Conservation (phyloP, 495 filamentous ascomycete genomes). For the Usnea hakonensis region DNA sequence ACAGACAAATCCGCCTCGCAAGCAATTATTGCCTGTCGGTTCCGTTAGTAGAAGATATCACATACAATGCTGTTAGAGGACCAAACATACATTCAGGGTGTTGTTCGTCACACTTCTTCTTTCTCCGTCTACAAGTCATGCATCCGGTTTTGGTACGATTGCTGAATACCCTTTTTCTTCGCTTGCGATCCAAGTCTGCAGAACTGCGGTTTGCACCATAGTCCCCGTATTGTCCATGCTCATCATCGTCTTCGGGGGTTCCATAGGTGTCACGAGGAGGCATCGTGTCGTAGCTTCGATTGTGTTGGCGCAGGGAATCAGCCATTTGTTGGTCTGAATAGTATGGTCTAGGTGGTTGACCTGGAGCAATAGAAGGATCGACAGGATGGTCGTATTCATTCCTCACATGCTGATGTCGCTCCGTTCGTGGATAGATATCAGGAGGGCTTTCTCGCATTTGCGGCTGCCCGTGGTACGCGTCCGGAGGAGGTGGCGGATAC, state of each 20-base stretch:
- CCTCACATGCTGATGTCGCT: conserved; percentile 20
- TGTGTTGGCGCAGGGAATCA: conserved; percentile 41
- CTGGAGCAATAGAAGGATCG: conserved; percentile 21
- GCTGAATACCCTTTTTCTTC: conserved; percentile 82
- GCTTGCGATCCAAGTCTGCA: conserved; percentile 62
- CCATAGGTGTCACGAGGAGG: conserved; percentile 26
- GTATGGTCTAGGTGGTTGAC: conserved; percentile 30
- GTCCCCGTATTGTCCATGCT: conserved; percentile 31
- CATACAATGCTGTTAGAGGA: not conserved
- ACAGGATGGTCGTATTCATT: conserved; percentile 25
- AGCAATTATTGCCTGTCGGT: conserved; percentile 75
- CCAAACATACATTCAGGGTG: conserved; percentile 79
- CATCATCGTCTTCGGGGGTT: conserved; percentile 33
- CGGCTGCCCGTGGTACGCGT: conserved; percentile 18
- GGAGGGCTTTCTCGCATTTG: conserved; percentile 16
- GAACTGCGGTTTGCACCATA: conserved; percentile 36
- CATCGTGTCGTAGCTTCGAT: conserved; percentile 36
- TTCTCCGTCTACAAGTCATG: conserved; percentile 85
- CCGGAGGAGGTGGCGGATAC: conserved; percentile 19
- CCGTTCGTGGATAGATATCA: conserved; percentile 22
- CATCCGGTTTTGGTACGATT: conserved; percentile 97
- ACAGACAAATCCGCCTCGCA: conserved; percentile 84
- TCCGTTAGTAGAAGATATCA: not conserved
- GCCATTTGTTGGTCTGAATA: conserved; percentile 40
- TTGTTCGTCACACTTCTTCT: conserved; percentile 97